Conservation (phyloP, 169 alveolate genomes). For the Toxoplasma gondii region DNA sequence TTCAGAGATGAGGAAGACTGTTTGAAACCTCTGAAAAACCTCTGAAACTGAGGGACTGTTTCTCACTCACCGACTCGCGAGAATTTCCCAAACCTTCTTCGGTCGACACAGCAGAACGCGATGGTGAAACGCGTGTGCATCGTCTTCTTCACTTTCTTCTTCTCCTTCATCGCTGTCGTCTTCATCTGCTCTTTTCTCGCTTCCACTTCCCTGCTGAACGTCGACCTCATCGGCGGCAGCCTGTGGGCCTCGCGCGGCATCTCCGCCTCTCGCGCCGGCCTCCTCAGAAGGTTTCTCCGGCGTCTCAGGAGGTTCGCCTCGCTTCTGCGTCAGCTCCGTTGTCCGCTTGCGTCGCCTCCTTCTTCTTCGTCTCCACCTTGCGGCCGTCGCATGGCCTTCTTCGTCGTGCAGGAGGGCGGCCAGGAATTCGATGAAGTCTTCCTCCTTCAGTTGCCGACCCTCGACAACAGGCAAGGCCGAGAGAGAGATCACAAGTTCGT, state of each 20-base stretch:
- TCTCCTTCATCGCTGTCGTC: neutral
- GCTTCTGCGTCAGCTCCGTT: neutral
- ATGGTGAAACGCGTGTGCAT: constrained; percentile 41
- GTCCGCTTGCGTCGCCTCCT: neutral
- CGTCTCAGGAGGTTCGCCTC: neutral
- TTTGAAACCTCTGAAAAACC: neutral
- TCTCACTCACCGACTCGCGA: constrained; percentile 86
- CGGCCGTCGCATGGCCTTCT: constrained; percentile 13
- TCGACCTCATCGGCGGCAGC: neutral
- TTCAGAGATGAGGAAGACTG: too few species aligned
- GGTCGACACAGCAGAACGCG: constrained; percentile 82
- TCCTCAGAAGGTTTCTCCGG: too few species aligned
- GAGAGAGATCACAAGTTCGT: neutral
- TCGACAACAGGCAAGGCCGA: neutral
- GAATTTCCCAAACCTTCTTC: constrained; percentile 80
- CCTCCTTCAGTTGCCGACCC: constrained; percentile 1
- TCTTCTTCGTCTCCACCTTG: neutral
- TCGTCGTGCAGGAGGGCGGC: constrained; percentile 5
- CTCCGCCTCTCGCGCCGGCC: too few species aligned
- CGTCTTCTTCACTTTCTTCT: neutral
- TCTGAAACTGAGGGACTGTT: neutral
- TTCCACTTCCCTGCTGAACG: neutral
- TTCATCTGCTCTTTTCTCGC: neutral
- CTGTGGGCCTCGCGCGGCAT: too few species aligned
- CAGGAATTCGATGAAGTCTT: neutral